Base-by-base conservation (phyloP, 75 land plant genomes). In the Pinus tabuliformis region DNA sequence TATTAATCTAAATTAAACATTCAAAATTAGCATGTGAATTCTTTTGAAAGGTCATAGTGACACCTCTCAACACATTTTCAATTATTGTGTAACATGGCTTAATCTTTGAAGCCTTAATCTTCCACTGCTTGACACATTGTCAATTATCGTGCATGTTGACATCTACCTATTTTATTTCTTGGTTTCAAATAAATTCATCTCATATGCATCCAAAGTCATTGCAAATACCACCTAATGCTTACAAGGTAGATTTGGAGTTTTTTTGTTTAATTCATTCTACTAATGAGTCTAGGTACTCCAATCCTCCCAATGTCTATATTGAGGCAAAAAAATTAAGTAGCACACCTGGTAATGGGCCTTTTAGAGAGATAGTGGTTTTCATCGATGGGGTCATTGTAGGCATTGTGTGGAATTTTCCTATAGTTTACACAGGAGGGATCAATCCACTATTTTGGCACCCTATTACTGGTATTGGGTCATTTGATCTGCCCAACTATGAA, bases 391-490 rank as follows among this genome's bases (percentile, higher is more conserved):
- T 54, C 6, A 60, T 84, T 54, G 88, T 77, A 22, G 88, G 81
- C 5, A 78, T 78, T 15, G 81, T 86, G 16, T 79, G 62, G 62
- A 88, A 86, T 11, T 89, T 89, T 45, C 83, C 91, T 11, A 83
- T 89, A 9, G 59, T 89, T 33, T 33, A 33, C 33, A 33, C 1
- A 33, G 1, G 33, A 33, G 33, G 33, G 33, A 33, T 33, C 33
- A 33, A 91, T 77, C 94, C 98, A 4, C 78, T 89, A 11, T 64
- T 93, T 3, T 97, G 94, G 98, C 84, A 93, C 20, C 98, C 95
- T 3, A 88, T 88, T 28, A 75, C 87, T 11, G 91, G 83, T 56
- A 89, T 89, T 58, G 91, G 91, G 33, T 77, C 91, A 13, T 86
- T 86, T 72, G 64, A 78, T 39, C 83, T 86, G 22, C 91, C 91